phyloP scores from a whole-genome alignment of 441 rosid genomes.

The Macaranga tanarius region DNA sequence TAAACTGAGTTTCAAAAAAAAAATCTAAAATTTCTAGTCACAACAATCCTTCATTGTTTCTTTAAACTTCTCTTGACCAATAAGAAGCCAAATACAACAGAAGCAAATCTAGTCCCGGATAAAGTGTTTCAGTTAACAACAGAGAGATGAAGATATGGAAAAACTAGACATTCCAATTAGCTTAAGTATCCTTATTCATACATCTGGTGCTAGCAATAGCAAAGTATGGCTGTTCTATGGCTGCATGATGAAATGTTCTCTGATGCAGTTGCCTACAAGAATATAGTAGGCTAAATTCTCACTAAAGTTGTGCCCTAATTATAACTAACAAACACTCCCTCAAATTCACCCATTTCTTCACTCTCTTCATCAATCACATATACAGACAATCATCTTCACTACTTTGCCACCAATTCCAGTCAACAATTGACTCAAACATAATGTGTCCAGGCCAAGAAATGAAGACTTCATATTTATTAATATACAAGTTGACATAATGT shows the following conservation, averaged over 20 bases:
- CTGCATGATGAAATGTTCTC: neutral
- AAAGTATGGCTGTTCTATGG: neutral
- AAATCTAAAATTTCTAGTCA: neutral
- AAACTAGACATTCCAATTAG: neutral
- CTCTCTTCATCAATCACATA: neutral
- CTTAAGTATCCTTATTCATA: neutral
- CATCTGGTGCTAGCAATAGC: neutral
- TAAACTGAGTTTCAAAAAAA: too few relatives aligned
- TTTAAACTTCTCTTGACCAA: neutral
- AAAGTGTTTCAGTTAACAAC: neutral
- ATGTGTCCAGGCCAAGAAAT: neutral
- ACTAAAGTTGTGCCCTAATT: neutral
- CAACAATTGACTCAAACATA: neutral
- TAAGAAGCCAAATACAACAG: neutral
- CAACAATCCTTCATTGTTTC: neutral
- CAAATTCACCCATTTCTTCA: neutral
- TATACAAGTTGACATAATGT: neutral
- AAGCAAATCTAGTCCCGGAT: neutral
- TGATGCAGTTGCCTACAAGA: neutral
- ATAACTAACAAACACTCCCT: too few relatives aligned
- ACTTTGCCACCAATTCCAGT: neutral
- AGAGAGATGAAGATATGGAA: neutral
- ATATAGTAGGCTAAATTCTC: too few relatives aligned
- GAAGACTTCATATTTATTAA: neutral
- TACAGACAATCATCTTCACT: neutral